Percentiles rank a stretch among this genome's conserved stretches.
Evolutionary conservation across 768 basidiomycete genomes (phyloP).

Genomic region (Glaciozyma antarctica): DNA sequence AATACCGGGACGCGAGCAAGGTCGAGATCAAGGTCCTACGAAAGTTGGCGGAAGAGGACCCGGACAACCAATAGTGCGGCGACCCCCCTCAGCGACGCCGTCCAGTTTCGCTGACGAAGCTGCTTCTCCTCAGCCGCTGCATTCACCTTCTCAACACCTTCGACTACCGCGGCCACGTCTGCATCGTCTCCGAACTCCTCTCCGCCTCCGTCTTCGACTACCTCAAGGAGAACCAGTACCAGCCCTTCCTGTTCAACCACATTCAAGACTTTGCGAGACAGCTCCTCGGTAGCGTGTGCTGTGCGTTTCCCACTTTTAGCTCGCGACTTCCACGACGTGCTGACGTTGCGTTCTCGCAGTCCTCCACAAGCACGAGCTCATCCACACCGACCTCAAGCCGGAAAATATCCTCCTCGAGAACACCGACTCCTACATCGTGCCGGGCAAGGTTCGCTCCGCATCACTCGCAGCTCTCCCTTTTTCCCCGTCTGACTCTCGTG

Average conservation of each 20-base stretch:
- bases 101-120: not conserved
- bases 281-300: conserved; percentile 82
- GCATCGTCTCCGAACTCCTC: conserved; percentile 86
- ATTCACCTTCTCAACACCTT: conserved; percentile 91
- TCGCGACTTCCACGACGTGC: not conserved
- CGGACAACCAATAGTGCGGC: conserved; percentile 74
- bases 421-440: conserved; percentile 51
- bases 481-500: not conserved
- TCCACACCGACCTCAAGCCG: conserved; percentile 97
- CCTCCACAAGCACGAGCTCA: conserved; percentile 76
- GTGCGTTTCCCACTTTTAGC: conserved; percentile 47
- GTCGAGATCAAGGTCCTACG: conserved; percentile 94
- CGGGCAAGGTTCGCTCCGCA: conserved; percentile 36
- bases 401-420: conserved; percentile 94
- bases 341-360: conserved; percentile 47
- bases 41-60: conserved; percentile 80
- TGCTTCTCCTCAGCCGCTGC: conserved; percentile 65
- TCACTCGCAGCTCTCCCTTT: not conserved
- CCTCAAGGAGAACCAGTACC: conserved; percentile 93
- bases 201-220: conserved; percentile 99
- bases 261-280: conserved; percentile 93
- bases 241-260: conserved; percentile 89
- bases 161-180: conserved; percentile 95
- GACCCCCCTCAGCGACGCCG: conserved; percentile 30
- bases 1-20: conserved; percentile 96